Conservation (phyloP, 805 yeast genomes). For the Myxozyma mucilagina region DNA sequence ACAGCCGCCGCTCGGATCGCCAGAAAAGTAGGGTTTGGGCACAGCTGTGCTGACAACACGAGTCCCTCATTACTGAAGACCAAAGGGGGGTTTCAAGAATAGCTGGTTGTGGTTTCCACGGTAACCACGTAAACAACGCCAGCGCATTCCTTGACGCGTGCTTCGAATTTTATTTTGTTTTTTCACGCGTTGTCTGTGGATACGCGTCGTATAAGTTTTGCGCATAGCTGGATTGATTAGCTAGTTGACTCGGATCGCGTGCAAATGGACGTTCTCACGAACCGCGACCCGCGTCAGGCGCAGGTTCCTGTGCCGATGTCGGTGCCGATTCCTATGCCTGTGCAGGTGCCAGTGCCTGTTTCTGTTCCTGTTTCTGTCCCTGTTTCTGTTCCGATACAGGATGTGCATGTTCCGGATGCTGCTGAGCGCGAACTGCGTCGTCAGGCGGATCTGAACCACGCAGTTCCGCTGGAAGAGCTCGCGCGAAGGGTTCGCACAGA, state of each 20-base stretch:
- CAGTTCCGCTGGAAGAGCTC: constrained; percentile 29
- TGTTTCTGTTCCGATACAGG: not conserved
- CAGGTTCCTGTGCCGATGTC: too few species aligned
- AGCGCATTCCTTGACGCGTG: not conserved
- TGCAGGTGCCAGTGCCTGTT: too few species aligned
- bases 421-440: constrained; percentile 33
- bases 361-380: not conserved
- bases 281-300: too few species aligned
- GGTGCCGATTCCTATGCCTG: too few species aligned
- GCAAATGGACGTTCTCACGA: too few species aligned
- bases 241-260: too few species aligned
- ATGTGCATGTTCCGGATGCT: constrained; percentile 18
- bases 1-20: not conserved
- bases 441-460: constrained; percentile 25
- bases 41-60: too few species aligned
- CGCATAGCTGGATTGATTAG: too few species aligned
- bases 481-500: constrained; percentile 34
- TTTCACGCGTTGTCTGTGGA: not conserved
- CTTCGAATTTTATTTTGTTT: not conserved
- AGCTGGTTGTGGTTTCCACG: not conserved
- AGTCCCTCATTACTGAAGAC: too few species aligned
- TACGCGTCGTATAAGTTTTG: too few species aligned
- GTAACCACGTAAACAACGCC: constrained; percentile 4
- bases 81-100: too few species aligned
- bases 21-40: not conserved